Evolutionary conservation across 176 grass and related monocot species (phyloP).

Genomic region (Lolium rigidum): DNA sequence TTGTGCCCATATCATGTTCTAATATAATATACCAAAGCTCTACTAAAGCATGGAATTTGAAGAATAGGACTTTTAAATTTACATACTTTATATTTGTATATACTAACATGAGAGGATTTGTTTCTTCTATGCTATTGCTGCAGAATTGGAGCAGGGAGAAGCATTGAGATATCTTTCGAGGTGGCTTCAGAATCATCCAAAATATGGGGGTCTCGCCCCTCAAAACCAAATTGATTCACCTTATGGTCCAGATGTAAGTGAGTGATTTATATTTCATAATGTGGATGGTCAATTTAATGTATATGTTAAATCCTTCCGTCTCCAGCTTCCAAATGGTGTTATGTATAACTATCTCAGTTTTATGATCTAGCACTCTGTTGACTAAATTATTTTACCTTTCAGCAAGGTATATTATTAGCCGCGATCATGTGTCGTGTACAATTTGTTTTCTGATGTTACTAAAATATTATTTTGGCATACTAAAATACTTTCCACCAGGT

Average conservation of each 20-base stretch:
- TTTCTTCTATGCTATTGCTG: constrained; percentile 48
- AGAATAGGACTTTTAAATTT: not conserved
- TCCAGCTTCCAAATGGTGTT: constrained; percentile 44
- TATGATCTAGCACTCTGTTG: not conserved
- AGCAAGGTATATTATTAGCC: constrained; percentile 19
- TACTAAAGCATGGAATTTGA: constrained; percentile 25
- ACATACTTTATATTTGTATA: constrained; percentile 11
- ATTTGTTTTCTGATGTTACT: constrained; percentile 14
- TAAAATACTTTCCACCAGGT: constrained; percentile 66
- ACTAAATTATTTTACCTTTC: not conserved
- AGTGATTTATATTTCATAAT: constrained; percentile 5
- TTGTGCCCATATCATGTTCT: constrained; percentile 18
- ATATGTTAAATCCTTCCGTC: constrained; percentile 25
- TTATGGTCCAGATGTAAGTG: constrained; percentile 94
- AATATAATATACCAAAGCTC: constrained; percentile 23
- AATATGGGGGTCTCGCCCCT: constrained; percentile 77
- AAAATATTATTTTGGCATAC: constrained; percentile 36
- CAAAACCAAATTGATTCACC: constrained; percentile 65
- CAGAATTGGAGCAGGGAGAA: constrained; percentile 96
- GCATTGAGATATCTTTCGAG: constrained; percentile 85
- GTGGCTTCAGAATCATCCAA: constrained; percentile 99
- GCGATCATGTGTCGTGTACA: not conserved
- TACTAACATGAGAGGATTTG: constrained; percentile 20
- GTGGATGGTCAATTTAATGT: not conserved
- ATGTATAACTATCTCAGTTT: not conserved